Base-by-base conservation (phyloP, 257 asterid genomes). In the Ehretia macrophylla region DNA sequence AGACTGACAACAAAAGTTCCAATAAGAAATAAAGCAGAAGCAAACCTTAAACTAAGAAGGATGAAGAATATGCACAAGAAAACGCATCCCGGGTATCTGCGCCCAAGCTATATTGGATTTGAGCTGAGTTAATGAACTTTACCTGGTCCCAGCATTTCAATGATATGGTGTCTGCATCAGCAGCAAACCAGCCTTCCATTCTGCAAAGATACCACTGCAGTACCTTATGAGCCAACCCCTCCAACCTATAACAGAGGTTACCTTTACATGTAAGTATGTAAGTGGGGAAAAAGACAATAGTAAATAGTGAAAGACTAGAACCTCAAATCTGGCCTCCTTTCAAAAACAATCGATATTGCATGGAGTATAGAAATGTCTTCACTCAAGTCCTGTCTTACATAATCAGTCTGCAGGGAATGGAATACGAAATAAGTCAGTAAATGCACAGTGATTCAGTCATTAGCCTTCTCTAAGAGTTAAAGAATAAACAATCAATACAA, bases 141-240 rank as follows among this genome's bases (percentile, higher is more conserved):
- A 89, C 98, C 95, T 86, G 82, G 74, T 93, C 99, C 97, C 97
- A 93, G 78, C 88, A 62, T 81, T 85, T 80, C 55, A 86, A 86
- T 51, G 99, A 89, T 60, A 93, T 93, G 56, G 97, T 85, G 46
- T 93, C 99, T 11, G 95, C 89, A 82, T 93, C 99, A 14, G 98
- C 95, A 62, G 98, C 97, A 83, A 92, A 92, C 95, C 93, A 92
- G 56, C 96, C 95, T 62, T 91, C 98, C 96, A 91, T 83, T 83
- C 96, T 79, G 81, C 96, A 91, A 47, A 91, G 91, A 74, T 88
- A 91, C 98, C 96, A 91, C 39, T 91, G 98, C 72, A 91, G 72
- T 75, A 87, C 96, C 80, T 87, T 85, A 64, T 85, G 81, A 32
- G 68, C 81, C 60, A 81, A 77, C 40, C 98, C 95, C 68, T 87